Evolutionary conservation across 768 basidiomycete species (phyloP).

Genomic region (Rhodotorula babjevae): DNA sequence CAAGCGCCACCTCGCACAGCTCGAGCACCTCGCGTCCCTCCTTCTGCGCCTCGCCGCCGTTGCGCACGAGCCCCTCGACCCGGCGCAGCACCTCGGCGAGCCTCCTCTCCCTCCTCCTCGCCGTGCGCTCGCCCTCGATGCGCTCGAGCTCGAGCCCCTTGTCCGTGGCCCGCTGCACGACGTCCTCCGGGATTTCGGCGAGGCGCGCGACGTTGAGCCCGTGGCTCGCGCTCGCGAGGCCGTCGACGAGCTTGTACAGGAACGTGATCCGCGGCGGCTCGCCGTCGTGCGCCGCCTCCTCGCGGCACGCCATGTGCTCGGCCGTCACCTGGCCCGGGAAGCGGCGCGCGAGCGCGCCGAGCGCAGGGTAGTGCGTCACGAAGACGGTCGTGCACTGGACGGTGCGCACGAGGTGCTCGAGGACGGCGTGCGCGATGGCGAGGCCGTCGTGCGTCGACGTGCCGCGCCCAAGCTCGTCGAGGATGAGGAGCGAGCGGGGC

Average conservation of each 20-base stretch:
- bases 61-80: neutral
- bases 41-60: neutral
- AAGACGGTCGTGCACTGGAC: conserved; percentile 70
- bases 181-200: conserved; percentile 68
- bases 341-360: conserved; percentile 49
- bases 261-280: conserved; percentile 79
- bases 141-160: conserved; percentile 18
- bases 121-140: conserved; percentile 2
- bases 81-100: neutral
- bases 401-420: conserved; percentile 64
- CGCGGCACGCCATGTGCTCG: conserved; percentile 43
- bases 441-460: conserved; percentile 95
- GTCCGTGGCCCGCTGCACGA: conserved; percentile 61
- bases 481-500: conserved; percentile 70
- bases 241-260: conserved; percentile 56
- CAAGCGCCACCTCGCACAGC: neutral
- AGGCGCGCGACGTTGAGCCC: conserved; percentile 47
- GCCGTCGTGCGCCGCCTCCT: conserved; percentile 47
- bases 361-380: conserved; percentile 88
- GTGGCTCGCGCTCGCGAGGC: conserved; percentile 29
- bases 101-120: neutral
- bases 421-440: conserved; percentile 77
- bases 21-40: neutral
- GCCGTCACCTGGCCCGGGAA: conserved; percentile 17
- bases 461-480: conserved; percentile 79